These are phyloP conservation scores for Withania somnifera DNA, from an alignment of 305 asterid species.

Conservation along the genomic window DNA sequence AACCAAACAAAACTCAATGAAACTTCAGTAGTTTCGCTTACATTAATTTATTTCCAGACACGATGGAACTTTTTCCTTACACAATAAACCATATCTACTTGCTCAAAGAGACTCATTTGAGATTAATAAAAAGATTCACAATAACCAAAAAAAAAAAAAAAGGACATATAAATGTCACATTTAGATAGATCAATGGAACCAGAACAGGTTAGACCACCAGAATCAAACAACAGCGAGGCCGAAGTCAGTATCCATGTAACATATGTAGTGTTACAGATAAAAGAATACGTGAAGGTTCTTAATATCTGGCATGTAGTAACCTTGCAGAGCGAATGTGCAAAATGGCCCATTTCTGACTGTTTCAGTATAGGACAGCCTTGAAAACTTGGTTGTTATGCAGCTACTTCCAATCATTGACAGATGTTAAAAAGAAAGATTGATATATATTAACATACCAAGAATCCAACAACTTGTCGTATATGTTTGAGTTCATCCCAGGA, in stretches of 20 bases:
- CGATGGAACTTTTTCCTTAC: background rate
- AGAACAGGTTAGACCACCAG: background rate
- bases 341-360: background rate
- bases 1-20: background rate
- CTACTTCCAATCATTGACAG: background rate
- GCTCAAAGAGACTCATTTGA: background rate
- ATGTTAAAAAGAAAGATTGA: background rate
- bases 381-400: background rate
- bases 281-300: background rate
- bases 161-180: background rate
- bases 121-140: background rate
- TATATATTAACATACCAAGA: constrained; percentile 52
- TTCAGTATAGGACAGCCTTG: background rate
- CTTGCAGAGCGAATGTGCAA: background rate
- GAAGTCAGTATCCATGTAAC: background rate
- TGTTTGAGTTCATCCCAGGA: constrained; percentile 97
- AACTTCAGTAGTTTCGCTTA: background rate
- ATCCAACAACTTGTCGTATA: constrained; percentile 95
- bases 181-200: background rate
- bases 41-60: background rate
- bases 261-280: background rate
- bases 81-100: background rate
- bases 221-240: background rate
- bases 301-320: background rate
- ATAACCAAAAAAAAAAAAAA: background rate